These are phyloP conservation scores for Goffeauzyma gilvescens DNA, from an alignment of 768 basidiomycete species.

Conservation along the genomic window DNA sequence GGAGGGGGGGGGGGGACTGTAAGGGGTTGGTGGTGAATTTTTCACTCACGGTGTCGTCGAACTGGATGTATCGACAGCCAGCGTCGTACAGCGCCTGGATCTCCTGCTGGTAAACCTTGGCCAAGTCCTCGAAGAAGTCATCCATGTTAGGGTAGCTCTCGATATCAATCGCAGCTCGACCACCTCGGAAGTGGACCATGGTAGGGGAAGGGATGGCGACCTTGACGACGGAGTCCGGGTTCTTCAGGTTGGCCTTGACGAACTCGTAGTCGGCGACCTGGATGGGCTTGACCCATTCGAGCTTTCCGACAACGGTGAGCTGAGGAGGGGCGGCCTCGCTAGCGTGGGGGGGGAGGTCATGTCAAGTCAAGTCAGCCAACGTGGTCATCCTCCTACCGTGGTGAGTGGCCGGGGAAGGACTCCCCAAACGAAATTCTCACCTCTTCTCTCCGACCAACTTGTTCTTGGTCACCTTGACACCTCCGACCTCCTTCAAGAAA, in stretches of 20 bases:
- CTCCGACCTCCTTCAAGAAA: slow-evolving; percentile 11
- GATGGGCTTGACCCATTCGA: slow-evolving; percentile 15
- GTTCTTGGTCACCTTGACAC: slow-evolving; percentile 18
- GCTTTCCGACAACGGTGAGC: slow-evolving; percentile 15
- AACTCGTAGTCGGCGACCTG: slow-evolving; percentile 23
- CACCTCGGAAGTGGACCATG: slow-evolving; percentile 13
- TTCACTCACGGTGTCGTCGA: slow-evolving; percentile 9
- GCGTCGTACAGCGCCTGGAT: slow-evolving; percentile 6
- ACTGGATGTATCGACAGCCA: slow-evolving; percentile 8
- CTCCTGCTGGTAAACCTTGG: slow-evolving; percentile 9
- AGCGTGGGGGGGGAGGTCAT: background rate
- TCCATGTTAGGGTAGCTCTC: slow-evolving; percentile 7
- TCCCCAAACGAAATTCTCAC: slow-evolving; percentile 3
- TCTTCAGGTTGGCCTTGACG: slow-evolving; percentile 12
- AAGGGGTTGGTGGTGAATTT: no score
- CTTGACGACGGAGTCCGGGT: slow-evolving; percentile 14
- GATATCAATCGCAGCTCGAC: slow-evolving; percentile 1
- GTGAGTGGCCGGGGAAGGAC: no score
- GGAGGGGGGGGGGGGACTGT: no score
- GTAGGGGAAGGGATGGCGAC: slow-evolving; percentile 24
- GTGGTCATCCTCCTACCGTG: background rate
- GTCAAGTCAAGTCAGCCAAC: background rate
- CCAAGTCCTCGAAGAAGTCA: slow-evolving; percentile 11
- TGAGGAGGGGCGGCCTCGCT: slow-evolving; percentile 10
- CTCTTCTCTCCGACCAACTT: slow-evolving; percentile 15